Evolutionary conservation across 2,329 filamentous ascomycete genomes (phyloP).

Genomic region (Podosphaera xanthii): DNA sequence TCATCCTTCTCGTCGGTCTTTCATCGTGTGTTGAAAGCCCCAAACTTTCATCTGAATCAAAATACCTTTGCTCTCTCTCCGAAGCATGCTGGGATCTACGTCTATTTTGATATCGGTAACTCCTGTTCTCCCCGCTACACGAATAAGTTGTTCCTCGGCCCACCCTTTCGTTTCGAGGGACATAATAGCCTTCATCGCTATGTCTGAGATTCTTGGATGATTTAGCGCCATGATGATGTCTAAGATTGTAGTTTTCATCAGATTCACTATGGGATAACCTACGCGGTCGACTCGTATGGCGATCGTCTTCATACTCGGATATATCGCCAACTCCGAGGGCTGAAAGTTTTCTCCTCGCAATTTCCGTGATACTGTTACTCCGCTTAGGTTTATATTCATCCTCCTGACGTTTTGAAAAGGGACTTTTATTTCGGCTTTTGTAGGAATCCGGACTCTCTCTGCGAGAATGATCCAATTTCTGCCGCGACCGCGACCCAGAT

Average conservation of each 20-base stretch:
- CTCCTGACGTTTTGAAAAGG: slow-evolving; percentile 10
- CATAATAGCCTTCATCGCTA: slow-evolving; percentile 2
- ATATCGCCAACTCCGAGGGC: slow-evolving; percentile 35
- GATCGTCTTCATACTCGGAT: slow-evolving; percentile 14
- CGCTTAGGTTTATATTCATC: slow-evolving; percentile 24
- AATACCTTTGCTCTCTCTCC: slow-evolving; percentile 11
- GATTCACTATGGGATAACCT: slow-evolving; percentile 7
- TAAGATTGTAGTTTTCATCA: slow-evolving; percentile 9
- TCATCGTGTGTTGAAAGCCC: slow-evolving; percentile 40
- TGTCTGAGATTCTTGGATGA: slow-evolving; percentile 9
- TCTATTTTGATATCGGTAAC: slow-evolving; percentile 8
- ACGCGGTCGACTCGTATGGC: slow-evolving; percentile 3
- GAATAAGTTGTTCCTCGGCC: slow-evolving; percentile 10
- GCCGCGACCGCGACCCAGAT: slow-evolving; percentile 29
- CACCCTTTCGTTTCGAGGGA: too few species aligned
- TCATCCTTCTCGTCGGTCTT: slow-evolving; percentile 36
- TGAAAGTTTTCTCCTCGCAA: slow-evolving; percentile 35
- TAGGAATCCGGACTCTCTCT: slow-evolving; percentile 14
- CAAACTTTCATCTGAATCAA: slow-evolving; percentile 25
- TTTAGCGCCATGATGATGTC: slow-evolving; percentile 1
- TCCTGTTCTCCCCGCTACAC: slow-evolving; percentile 6
- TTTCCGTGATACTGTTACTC: slow-evolving; percentile 42
- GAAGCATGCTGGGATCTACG: slow-evolving; percentile 12
- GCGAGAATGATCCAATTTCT: slow-evolving; percentile 18
- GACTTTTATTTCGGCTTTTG: slow-evolving; percentile 12